Percentiles rank a stretch among this genome's conserved stretches.
phyloP scores from a whole-genome alignment of 257 asterid genomes.

The Plantago elongata region DNA sequence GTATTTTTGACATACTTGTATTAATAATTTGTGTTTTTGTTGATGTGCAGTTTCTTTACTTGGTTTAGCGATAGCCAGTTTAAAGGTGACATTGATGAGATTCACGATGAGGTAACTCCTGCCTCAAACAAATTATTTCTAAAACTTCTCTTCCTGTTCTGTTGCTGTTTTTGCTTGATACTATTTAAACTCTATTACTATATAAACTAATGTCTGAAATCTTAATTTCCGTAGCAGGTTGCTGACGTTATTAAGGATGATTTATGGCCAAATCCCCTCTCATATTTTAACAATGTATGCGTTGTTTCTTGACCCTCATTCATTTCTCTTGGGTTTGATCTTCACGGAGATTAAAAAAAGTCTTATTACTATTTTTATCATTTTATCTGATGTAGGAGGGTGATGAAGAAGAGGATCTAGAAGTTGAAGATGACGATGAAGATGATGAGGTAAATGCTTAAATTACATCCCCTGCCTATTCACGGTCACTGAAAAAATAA shows the following conservation, averaged over 20 bases:
- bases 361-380: not conserved
- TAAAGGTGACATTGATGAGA: slow-evolving; percentile 58
- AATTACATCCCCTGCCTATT: slow-evolving; percentile 3
- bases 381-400: slow-evolving; percentile 33
- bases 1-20: not conserved
- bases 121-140: too few relatives aligned
- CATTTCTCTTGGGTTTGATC: not conserved
- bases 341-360: too few relatives aligned
- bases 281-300: slow-evolving; percentile 51
- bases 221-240: slow-evolving; percentile 38
- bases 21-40: slow-evolving; percentile 9
- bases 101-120: slow-evolving; percentile 73
- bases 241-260: slow-evolving; percentile 77
- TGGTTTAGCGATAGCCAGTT: slow-evolving; percentile 66
- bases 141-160: too few relatives aligned
- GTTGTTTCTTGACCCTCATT: slow-evolving; percentile 15
- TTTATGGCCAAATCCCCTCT: slow-evolving; percentile 66
- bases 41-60: slow-evolving; percentile 71
- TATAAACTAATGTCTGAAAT: not conserved
- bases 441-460: slow-evolving; percentile 48
- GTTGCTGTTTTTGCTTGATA: slow-evolving; percentile 1
- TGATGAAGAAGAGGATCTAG: slow-evolving; percentile 63
- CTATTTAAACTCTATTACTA: not conserved
- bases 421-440: slow-evolving; percentile 26
- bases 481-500: not conserved